Evolutionary conservation across 2,329 filamentous ascomycete genomes (phyloP), one percentile per base, ranked within the genome.

Genomic region (Podosphaera aphanis): DNA sequence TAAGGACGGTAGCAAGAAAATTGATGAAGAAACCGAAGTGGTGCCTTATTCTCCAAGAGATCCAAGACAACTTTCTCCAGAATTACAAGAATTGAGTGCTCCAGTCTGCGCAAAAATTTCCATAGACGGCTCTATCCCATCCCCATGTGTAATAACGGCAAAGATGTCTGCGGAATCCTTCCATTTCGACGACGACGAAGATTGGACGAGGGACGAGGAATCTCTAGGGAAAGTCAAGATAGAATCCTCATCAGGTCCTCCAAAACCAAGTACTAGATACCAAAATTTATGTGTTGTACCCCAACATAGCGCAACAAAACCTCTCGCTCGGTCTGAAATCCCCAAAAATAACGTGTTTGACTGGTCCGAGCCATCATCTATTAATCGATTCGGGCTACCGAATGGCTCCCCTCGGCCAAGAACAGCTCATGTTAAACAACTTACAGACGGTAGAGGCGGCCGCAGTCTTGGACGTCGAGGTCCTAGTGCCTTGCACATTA

Each of bases 341-440:
- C 71, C 71, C 2, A 64, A 71, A 49, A 81, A 78, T 59, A 85
- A 71, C 52, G 65, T 86, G 2, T 86, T 86, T 54, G 81, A 86
- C 59, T 84, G 79, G 79, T 75, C 77, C 42, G 82, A 86, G 58
- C 69, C 77, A 13, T 62, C 71, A 21, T 62, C 65, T 5, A 65
- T 72, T 48, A 78, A 81, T 44, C 79, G 75, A 60, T 62, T 66
- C 45, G 72, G 78, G 41, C 61, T 63, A 15, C 70, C 69, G 48
- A 70, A 70, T 23, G 68, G 69, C 35, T 69, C 69, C n/a, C 67
- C 69, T 40, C 71, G 81, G 21, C 81, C 81, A 1, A 77, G 73
- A 55, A 86, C 82, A 13, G 77, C 82, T 33, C 79, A 85, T 57
- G 77, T 76, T 13, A 85, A 84, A 60, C 80, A 83, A 52, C 72